Evolutionary conservation across 75 land plant genomes (phyloP).

Genomic region (Picea sitchensis): DNA sequence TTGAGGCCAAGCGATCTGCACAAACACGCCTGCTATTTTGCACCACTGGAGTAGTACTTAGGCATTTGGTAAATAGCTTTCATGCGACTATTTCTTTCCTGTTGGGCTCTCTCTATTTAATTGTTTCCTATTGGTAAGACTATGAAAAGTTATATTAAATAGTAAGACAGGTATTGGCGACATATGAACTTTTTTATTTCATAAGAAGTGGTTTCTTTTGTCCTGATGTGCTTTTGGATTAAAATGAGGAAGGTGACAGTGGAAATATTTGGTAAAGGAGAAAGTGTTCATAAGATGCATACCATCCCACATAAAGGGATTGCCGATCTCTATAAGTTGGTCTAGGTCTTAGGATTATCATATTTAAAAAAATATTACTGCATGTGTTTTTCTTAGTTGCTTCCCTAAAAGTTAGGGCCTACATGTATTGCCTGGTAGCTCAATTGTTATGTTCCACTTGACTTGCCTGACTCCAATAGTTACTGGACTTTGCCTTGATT

Average conservation of each 20-base stretch:
- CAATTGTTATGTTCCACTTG: background rate
- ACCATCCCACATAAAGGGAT: background rate
- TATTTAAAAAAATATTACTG: background rate
- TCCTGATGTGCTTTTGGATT: background rate
- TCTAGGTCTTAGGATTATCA: background rate
- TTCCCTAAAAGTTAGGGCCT: background rate
- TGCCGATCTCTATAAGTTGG: background rate
- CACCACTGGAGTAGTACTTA: slow-evolving; percentile 92
- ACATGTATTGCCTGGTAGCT: background rate
- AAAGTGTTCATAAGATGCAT: background rate
- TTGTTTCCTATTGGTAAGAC: background rate
- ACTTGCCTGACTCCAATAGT: background rate
- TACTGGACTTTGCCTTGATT: background rate
- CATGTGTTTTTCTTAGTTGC: background rate
- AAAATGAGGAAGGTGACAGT: background rate
- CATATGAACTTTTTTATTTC: background rate
- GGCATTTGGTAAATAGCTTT: slow-evolving; percentile 56
- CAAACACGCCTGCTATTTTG: slow-evolving; percentile 83
- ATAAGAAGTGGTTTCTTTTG: background rate
- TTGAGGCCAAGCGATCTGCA: slow-evolving; percentile 73
- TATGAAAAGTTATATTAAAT: background rate
- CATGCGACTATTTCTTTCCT: background rate
- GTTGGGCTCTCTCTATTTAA: background rate
- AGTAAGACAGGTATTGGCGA: background rate
- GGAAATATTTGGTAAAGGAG: background rate